Conservation (phyloP, 352 stramenopile genomes). For the Phytopythium helicoides region DNA sequence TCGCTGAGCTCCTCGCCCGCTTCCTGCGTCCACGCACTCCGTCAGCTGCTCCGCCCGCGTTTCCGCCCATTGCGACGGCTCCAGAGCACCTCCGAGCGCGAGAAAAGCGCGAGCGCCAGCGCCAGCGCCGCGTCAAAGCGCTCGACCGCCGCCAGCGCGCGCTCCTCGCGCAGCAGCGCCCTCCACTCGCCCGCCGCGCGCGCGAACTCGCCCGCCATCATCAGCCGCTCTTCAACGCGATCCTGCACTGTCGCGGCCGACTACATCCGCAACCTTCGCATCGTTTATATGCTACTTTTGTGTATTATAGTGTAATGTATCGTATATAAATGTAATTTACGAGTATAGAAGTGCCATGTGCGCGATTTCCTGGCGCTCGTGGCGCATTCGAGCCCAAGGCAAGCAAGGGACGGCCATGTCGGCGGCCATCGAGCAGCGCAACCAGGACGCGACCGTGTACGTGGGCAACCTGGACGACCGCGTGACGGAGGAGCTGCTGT, state of each 20-base stretch:
- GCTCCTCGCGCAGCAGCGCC: conserved; percentile 26
- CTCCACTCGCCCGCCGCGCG: conserved; percentile 36
- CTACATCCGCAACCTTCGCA: too few species aligned
- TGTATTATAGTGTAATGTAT: not conserved
- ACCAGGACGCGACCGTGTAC: conserved; percentile 97
- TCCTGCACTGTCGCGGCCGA: not conserved
- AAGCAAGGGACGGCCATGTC: conserved; percentile 37
- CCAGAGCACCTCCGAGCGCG: conserved; percentile 11
- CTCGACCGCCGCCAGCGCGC: conserved; percentile 3
- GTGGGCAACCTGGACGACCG: conserved; percentile 97
- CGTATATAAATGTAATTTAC: not conserved
- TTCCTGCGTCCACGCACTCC: conserved; percentile 5
- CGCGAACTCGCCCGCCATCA: conserved; percentile 23
- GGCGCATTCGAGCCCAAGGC: too few species aligned
- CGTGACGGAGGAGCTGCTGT: conserved; percentile 96
- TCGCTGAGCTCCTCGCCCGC: not conserved
- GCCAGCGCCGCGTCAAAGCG: conserved; percentile 26
- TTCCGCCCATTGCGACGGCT: not conserved
- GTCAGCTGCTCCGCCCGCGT: not conserved
- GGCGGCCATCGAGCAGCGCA: conserved; percentile 85
- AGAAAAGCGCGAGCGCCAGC: conserved; percentile 31
- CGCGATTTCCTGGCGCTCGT: too few species aligned
- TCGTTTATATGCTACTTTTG: not conserved
- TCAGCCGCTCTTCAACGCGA: not conserved
- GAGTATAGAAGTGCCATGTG: too few species aligned